Evolutionary conservation across 306 rosid species (phyloP).

Genomic region (Castanospermum australe): DNA sequence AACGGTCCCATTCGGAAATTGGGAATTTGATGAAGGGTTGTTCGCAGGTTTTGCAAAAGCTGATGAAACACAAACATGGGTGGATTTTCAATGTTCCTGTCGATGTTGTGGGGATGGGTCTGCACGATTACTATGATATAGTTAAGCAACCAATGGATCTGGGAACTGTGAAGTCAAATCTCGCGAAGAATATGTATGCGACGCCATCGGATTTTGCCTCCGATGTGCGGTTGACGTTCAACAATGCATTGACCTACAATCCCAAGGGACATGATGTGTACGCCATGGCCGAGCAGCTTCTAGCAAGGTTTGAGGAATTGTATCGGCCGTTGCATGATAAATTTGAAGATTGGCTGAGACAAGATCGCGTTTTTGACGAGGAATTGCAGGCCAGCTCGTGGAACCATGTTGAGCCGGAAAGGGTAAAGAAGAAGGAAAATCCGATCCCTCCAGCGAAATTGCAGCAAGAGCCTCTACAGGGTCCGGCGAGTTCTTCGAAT

Average conservation of each 20-base stretch:
- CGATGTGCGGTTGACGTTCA: constrained; percentile 78
- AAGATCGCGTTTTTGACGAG: constrained; percentile 55
- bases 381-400: constrained; percentile 87
- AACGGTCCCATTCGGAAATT: constrained; percentile 54
- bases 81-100: constrained; percentile 83
- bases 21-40: constrained; percentile 67
- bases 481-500: constrained; percentile 56
- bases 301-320: constrained; percentile 63
- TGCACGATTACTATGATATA: constrained; percentile 84
- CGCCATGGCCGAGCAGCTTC: constrained; percentile 61
- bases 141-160: constrained; percentile 94
- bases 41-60: constrained; percentile 59
- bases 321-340: constrained; percentile 55
- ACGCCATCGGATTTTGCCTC: constrained; percentile 65
- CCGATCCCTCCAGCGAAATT: constrained; percentile 10
- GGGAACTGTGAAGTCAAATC: constrained; percentile 71
- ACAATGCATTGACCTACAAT: constrained; percentile 78
- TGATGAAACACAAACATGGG: constrained; percentile 76
- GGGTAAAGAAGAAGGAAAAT: constrained; percentile 42
- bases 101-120: constrained; percentile 57
- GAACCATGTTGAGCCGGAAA: constrained; percentile 67
- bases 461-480: constrained; percentile 25
- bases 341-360: constrained; percentile 32
- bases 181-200: constrained; percentile 41
- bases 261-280: constrained; percentile 81